Evolutionary conservation across 441 rosid genomes (phyloP).

Genomic region (Pelargonium citronellum): DNA sequence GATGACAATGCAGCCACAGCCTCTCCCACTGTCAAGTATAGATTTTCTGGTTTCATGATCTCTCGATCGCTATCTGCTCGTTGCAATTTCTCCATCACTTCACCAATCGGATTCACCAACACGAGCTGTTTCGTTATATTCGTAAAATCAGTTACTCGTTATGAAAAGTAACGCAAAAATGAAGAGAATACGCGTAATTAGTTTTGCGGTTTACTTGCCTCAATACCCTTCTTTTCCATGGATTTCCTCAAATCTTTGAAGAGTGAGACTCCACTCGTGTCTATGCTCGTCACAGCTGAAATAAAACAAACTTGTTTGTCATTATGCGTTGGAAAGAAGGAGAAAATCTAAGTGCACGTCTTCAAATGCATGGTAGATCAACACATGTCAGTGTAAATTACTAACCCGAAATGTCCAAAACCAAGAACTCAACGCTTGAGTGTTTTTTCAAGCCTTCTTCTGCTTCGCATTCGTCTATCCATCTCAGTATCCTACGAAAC

Average conservation of each 20-base stretch:
- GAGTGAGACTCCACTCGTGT: constrained; percentile 76
- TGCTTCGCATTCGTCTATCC: constrained; percentile 72
- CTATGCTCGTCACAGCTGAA: constrained; percentile 73
- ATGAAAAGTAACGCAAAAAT: too few relatives aligned
- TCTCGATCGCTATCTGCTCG: constrained; percentile 44
- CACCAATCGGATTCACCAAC: constrained; percentile 82
- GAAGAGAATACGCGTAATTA: background rate
- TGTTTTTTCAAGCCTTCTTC: constrained; percentile 44
- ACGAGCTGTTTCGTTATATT: constrained; percentile 48
- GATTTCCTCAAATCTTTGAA: constrained; percentile 58
- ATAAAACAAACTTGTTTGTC: too few relatives aligned
- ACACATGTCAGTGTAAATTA: background rate
- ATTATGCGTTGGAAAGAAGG: too few relatives aligned
- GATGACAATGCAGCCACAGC: constrained; percentile 71
- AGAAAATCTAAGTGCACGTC: too few relatives aligned
- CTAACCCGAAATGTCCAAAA: constrained; percentile 76
- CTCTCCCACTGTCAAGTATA: constrained; percentile 74
- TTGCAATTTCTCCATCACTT: constrained; percentile 74
- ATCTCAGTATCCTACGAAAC: constrained; percentile 75
- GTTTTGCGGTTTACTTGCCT: constrained; percentile 40
- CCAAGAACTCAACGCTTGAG: constrained; percentile 44
- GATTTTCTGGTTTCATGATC: constrained; percentile 45
- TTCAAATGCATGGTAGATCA: background rate
- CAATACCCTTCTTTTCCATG: constrained; percentile 42
- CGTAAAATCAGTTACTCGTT: background rate